phyloP scores from a whole-genome alignment of 2,329 filamentous ascomycete genomes.

The Huntiella omanensis region DNA sequence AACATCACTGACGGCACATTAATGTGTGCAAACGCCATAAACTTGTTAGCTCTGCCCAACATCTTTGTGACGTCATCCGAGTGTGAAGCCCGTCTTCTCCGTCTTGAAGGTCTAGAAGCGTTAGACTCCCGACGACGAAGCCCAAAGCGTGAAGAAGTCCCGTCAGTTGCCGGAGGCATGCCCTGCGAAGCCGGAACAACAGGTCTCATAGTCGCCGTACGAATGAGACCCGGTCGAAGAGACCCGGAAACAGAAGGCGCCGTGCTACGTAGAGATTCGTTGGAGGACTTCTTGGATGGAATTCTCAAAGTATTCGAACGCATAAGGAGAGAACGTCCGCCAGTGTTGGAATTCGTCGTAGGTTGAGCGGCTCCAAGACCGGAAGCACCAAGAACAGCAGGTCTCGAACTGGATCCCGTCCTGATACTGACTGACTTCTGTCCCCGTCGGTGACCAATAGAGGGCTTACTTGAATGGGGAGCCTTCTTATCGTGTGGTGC shows the following conservation, averaged over 20 bases:
- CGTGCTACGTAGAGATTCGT: constrained; percentile 32
- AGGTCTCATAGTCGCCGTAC: constrained; percentile 25
- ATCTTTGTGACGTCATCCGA: constrained; percentile 91
- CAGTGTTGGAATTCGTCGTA: constrained; percentile 16
- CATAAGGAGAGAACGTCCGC: constrained; percentile 32
- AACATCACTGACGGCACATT: constrained; percentile 89
- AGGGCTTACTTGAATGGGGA: background rate
- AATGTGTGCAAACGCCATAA: constrained; percentile 93
- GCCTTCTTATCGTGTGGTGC: constrained; percentile 1
- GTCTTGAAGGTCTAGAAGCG: constrained; percentile 26
- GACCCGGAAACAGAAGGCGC: constrained; percentile 13
- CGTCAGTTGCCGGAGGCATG: background rate
- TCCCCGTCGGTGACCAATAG: constrained; percentile 5
- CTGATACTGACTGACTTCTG: constrained; percentile 32
- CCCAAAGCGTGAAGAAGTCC: constrained; percentile 28
- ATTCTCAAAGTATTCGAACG: constrained; percentile 24
- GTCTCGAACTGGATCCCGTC: constrained; percentile 16
- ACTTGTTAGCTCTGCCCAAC: constrained; percentile 87
- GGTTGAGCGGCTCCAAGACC: background rate
- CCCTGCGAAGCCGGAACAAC: background rate
- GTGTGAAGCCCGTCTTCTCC: constrained; percentile 23
- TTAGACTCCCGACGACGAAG: constrained; percentile 29
- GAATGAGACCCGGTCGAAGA: constrained; percentile 19
- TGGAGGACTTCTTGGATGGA: constrained; percentile 31
- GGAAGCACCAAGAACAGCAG: background rate